Conservation (phyloP, 805 yeast species). For the Lachancea thermotolerans region DNA sequence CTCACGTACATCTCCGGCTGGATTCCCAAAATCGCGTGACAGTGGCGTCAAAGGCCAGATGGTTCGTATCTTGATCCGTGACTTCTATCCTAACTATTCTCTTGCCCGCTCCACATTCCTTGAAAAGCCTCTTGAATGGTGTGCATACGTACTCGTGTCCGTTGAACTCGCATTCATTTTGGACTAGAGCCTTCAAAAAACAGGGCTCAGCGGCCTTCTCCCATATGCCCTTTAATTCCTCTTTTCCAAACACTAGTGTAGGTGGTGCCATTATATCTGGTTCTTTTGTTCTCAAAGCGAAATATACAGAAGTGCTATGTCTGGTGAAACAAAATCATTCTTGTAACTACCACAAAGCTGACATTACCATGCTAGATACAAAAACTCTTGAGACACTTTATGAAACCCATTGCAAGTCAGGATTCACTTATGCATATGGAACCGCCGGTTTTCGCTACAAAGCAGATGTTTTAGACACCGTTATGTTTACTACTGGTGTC, state of each 20-base stretch:
- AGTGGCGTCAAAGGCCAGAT: slow-evolving; percentile 1
- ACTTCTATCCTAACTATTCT: slow-evolving; percentile 35
- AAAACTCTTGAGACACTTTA: slow-evolving; percentile 13
- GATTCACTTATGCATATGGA: slow-evolving; percentile 62
- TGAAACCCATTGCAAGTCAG: slow-evolving; percentile 36
- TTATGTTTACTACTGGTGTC: slow-evolving; percentile 76
- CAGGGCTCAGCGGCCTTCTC: slow-evolving; percentile 23
- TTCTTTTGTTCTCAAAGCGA: no score
- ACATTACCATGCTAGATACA: neutral
- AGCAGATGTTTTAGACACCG: slow-evolving; percentile 65
- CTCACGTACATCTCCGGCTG: neutral
- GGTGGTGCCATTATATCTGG: slow-evolving; percentile 40
- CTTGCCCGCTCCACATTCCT: slow-evolving; percentile 34
- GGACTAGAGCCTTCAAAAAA: slow-evolving; percentile 36
- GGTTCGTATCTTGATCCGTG: slow-evolving; percentile 33
- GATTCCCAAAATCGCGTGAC: slow-evolving; percentile 5
- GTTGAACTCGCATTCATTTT: slow-evolving; percentile 42
- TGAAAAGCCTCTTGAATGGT: slow-evolving; percentile 44
- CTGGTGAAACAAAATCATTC: no score
- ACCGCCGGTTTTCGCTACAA: slow-evolving; percentile 93
- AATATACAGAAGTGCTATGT: no score
- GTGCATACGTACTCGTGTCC: slow-evolving; percentile 38
- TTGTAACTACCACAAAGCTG: no score
- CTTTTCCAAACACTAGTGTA: slow-evolving; percentile 38
- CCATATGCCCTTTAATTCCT: slow-evolving; percentile 29